Evolutionary conservation across 2,329 filamentous ascomycete species (phyloP).

Genomic region (Chaetomiaceae sp.): DNA sequence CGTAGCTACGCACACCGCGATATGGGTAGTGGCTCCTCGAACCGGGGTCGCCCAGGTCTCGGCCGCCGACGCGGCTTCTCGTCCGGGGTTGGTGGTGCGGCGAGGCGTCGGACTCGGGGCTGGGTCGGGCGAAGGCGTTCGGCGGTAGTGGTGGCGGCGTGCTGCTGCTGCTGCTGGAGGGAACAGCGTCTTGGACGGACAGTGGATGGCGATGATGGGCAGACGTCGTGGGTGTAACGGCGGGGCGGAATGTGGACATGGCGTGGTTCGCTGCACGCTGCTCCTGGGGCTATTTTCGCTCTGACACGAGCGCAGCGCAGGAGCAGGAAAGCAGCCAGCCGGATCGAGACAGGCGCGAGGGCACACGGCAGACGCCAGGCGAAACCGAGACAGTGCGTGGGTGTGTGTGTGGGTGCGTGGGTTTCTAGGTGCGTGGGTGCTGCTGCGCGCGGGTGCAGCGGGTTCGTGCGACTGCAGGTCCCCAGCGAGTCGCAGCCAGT

Average conservation of each 20-base stretch:
- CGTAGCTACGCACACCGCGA: slow-evolving; percentile 5
- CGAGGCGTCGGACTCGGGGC: slow-evolving; percentile 14
- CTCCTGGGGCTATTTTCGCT: slow-evolving; percentile 17
- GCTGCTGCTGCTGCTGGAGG: slow-evolving; percentile 15
- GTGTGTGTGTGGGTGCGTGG: no score
- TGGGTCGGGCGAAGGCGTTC: slow-evolving; percentile 7
- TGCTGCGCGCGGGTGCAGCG: no score
- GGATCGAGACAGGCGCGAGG: slow-evolving; percentile 20
- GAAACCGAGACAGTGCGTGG: slow-evolving; percentile 21
- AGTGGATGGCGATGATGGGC: slow-evolving; percentile 1
- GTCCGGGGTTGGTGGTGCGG: slow-evolving; percentile 21
- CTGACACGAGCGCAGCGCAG: neutral
- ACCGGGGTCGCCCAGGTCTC: slow-evolving; percentile 13
- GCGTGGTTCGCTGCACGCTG: slow-evolving; percentile 12
- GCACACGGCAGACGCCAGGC: slow-evolving; percentile 18
- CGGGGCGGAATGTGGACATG: slow-evolving; percentile 24
- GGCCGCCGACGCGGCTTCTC: slow-evolving; percentile 11
- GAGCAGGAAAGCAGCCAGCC: slow-evolving; percentile 18
- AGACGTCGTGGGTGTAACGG: slow-evolving; percentile 19
- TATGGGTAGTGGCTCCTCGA: slow-evolving; percentile 11
- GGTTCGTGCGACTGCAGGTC: slow-evolving; percentile 18
- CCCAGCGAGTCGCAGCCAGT: neutral
- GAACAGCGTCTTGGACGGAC: slow-evolving; percentile 4
- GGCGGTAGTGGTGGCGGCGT: neutral
- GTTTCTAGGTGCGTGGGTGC: no score